Base-by-base conservation (phyloP, 2,329 filamentous ascomycete genomes). In the Lachnellula occidentalis region DNA sequence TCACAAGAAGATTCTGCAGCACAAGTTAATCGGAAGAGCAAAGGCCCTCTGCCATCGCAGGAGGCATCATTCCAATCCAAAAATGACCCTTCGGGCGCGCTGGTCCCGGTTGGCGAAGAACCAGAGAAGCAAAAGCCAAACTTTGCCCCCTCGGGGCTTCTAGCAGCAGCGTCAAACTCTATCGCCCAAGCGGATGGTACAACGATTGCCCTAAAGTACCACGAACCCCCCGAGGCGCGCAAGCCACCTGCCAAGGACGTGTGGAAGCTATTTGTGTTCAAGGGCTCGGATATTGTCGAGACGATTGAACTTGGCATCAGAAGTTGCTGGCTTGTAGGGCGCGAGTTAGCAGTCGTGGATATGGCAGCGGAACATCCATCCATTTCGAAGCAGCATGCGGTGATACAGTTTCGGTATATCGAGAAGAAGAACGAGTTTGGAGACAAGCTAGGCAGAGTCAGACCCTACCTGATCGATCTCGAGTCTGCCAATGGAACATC, bases 181-280 rank as follows among this genome's bases (percentile, higher is more conserved):
- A 72, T 85, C 17, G 83, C 83, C 7, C 84, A 95, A 59, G 82
- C 82, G 24, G 83, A 84, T 65, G 90, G 89, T 54, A 87, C 85
- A 3, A 80, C 80, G 21, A 85, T 96, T 52, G 83, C 90, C 3
- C 81, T 99, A 46, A 97, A 97, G 75, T 99, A 99, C 71, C 89
- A 96, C 73, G 94, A 99, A 72, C 94, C 94, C 1, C 76, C 90
- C 11, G 94, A 99, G 74, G 90, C 92, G 48, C 87, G 94, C 56
- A 96, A 96, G 64, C 90, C 94, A 0, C 79, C 92, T 0, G 68
- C 86, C 1, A 86, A 83, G 52, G 85, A 94, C 62, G 75, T 82
- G 54, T 99, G 92, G 92, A 88, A 89, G 57, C 76, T 99, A 47
- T 97, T 95, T 69, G 81, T 96, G 21, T 99, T 99, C 80, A 96